Base-by-base conservation (phyloP, 1,139 yeast genomes). In the Yamadazyma diddensiae region DNA sequence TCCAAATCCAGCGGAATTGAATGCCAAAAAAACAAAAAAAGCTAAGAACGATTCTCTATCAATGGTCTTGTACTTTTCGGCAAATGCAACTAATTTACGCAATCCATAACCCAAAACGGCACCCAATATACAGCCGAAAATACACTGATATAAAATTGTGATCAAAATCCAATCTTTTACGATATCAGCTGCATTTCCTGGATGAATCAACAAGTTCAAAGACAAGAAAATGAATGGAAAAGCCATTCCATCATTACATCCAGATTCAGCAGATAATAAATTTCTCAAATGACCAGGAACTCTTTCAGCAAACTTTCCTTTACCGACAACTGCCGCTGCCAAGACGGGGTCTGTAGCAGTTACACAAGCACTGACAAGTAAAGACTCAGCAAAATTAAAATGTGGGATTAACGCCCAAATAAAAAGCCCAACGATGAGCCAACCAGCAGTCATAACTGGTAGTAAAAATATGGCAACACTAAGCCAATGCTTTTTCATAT, bases 221-320 rank as follows among this genome's bases (percentile, higher is more conserved):
- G 95, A 81, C 31, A 90, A 62, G 49, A 71, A 88, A 26, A 88
- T 86, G 53, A 92, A 92, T 1, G 98, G 98, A 55, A 88, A 90
- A 0, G 98, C 97, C 94, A 92, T 85, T 34, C 98, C 98, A 53
- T 92, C 98, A 58, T 92, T 92, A 59, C 97, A 90, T 7, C 95
- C 97, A 0, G 97, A 87, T 54, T 92, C 98, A 0, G 97, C 97
- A 19, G 94, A 78, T 26, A 92, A 63, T 31, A 92, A 62, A 51
- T 92, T 90, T 55, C 98, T 72, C 58, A 92, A 73, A 61, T 92
- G 97, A 5, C 97, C 97, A 0, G 98, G 98, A 10, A 92, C 97
- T 43, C 97, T 76, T 53, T 78, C 80, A n/a, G 98, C 97, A 57
- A 92, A 92, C 52, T 90, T 88, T 44, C 98, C 97, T 52, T 86